A percentile compares a stretch with the other conserved stretches of the same genome.
Conservation (phyloP, 75 land plant species). For the Cupressus sempervirens region DNA sequence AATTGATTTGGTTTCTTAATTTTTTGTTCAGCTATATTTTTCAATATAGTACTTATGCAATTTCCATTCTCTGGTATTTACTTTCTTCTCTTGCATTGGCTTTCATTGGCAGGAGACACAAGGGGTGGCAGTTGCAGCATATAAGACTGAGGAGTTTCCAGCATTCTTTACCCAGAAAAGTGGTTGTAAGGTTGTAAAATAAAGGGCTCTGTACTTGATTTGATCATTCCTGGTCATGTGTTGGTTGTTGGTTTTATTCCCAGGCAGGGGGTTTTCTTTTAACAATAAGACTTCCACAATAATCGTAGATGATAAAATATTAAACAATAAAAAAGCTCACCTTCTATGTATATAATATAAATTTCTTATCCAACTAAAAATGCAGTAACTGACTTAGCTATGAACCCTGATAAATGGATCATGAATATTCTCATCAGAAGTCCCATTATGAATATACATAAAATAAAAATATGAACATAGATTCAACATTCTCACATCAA, state of each 20-base stretch:
- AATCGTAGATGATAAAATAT: neutral
- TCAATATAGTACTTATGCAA: neutral
- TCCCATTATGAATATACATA: neutral
- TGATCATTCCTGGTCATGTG: neutral
- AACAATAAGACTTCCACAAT: neutral
- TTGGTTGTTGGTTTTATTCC: neutral
- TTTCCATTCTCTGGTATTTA: neutral
- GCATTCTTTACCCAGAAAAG: constrained; percentile 89
- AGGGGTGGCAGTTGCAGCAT: constrained; percentile 90
- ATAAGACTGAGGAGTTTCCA: constrained; percentile 81
- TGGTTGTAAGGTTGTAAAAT: constrained; percentile 65
- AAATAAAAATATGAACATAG: neutral
- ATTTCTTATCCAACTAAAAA: neutral
- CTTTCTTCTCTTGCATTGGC: neutral
- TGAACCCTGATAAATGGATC: neutral
- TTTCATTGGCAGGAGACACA: constrained; percentile 77
- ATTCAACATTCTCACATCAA: neutral
- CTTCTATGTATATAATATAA: neutral
- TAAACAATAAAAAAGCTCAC: neutral
- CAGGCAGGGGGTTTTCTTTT: neutral
- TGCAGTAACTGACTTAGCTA: neutral
- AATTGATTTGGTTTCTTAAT: neutral
- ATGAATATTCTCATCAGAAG: neutral
- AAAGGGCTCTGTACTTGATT: neutral
- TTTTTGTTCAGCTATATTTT: neutral